Conservation (phyloP, 805 yeast species). For the Candida rishiriensis region DNA sequence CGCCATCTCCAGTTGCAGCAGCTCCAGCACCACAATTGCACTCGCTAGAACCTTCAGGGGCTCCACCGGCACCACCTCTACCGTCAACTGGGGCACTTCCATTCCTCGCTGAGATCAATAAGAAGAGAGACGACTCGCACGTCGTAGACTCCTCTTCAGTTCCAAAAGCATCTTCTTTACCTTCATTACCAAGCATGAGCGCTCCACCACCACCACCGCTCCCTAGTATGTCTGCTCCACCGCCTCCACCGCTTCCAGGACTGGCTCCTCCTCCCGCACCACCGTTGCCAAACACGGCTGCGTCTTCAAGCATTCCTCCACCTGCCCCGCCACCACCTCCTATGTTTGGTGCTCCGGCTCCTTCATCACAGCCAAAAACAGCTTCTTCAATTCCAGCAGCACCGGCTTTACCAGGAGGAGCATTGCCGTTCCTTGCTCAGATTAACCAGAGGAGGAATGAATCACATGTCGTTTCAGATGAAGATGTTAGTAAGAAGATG, state of each 20-base stretch:
- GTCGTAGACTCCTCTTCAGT: constrained; percentile 37
- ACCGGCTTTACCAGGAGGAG: constrained; percentile 29
- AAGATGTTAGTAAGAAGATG: constrained; percentile 14
- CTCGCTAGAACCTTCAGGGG: neutral
- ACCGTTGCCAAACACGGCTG: constrained; percentile 15
- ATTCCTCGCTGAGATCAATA: constrained; percentile 50
- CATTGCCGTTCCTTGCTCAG: constrained; percentile 54
- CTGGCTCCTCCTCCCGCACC: constrained; percentile 18
- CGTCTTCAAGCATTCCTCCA: constrained; percentile 18
- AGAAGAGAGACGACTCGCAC: constrained; percentile 42
- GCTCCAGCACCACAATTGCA: constrained; percentile 11
- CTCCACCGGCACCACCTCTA: constrained; percentile 7
- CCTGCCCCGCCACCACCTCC: constrained; percentile 20
- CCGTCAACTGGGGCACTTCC: constrained; percentile 39
- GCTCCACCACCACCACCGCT: constrained; percentile 18
- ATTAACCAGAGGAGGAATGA: constrained; percentile 54
- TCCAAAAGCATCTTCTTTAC: constrained; percentile 18
- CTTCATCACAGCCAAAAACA: constrained; percentile 18
- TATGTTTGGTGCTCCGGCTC: constrained; percentile 10
- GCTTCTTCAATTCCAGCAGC: constrained; percentile 10
- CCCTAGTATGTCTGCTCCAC: constrained; percentile 13
- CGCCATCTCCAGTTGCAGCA: constrained; percentile 11
- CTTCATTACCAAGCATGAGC: constrained; percentile 17
- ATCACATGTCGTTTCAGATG: constrained; percentile 41
- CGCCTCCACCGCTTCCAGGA: constrained; percentile 16